phyloP scores from a whole-genome alignment of 1,139 yeast genomes.

The Scheffersomyces quercinus region DNA sequence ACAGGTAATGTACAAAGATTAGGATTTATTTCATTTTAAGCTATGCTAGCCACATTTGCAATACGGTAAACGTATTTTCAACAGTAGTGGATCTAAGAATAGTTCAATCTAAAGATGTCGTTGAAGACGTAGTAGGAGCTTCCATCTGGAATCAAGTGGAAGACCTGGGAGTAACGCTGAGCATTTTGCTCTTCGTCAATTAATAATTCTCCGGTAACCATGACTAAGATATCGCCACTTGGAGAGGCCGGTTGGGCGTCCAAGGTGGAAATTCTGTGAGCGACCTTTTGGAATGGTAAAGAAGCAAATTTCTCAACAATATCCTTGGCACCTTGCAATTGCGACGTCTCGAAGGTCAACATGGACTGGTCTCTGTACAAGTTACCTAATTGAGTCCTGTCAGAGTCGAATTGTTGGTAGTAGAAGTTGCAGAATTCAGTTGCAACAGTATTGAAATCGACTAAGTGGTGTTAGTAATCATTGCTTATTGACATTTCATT shows the following conservation, averaged over 20 bases:
- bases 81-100: constrained; percentile 35
- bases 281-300: constrained; percentile 89
- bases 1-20: too few species aligned
- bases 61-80: too few species aligned
- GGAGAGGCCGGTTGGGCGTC: constrained; percentile 99
- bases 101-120: constrained; percentile 94
- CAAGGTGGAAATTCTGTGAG: constrained; percentile 88
- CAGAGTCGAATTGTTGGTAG: constrained; percentile 92
- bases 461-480: constrained; percentile 23
- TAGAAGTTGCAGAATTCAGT: constrained; percentile 89
- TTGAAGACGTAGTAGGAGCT: constrained; percentile 90
- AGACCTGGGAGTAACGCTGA: constrained; percentile 95
- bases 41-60: too few species aligned
- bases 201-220: constrained; percentile 96
- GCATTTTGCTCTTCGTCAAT: constrained; percentile 94
- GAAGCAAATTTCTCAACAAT: constrained; percentile 88
- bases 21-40: too few species aligned
- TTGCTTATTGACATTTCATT: too few species aligned
- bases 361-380: constrained; percentile 95
- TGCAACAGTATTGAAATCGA: constrained; percentile 73
- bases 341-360: constrained; percentile 95
- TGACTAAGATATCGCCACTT: constrained; percentile 88
- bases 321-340: constrained; percentile 89
- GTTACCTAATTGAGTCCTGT: constrained; percentile 90
- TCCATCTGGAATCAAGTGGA: constrained; percentile 93